Base-by-base conservation (phyloP, 345 rosid species). In the Melaleuca quinquenervia region DNA sequence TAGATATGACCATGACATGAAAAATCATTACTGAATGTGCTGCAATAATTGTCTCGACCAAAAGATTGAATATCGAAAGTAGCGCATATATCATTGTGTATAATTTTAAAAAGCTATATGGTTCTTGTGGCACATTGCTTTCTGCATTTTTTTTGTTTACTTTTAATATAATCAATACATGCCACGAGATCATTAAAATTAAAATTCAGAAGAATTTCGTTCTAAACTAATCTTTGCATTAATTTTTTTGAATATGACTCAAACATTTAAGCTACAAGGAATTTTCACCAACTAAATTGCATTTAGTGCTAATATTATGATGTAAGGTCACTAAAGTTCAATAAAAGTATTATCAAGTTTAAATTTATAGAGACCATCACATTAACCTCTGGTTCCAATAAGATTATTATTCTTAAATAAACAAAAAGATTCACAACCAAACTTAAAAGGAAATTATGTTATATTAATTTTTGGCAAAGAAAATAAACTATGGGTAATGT, bases 201-300 rank as follows among this genome's bases (percentile, higher is more conserved):
- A 21, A 87, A 51, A 26, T 85, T 41, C 0, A 49, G 49, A 52
- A 86, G 82, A 22, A 84, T 86, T 60, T 58, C 86, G 76, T 78
- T 60, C 58, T 84, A 55, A 84, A 84, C 83, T 12, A 85, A 83
- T 48, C 86, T 84, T 76, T 87, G 48, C 32, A 84, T 15, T 49
- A 54, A 54, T 83, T 86, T 86, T 82, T 53, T 82, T 80, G 76
- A 48, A 86, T 32, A 88, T 82, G 20, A 56, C 85, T 87, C 24
- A 88, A 83, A 86, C 32, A 48, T 83, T 86, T 88, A 88, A 83
- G 86, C 64, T 86, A 86, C 82, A 88, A 88, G 70, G 60, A 88
- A 51, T 8, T 8, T 29, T 85, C 86, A 85, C 75, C 27, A 1
- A 52, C 27, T 29, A 53, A 55, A 62, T 64, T 32, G 82, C 56